Base-by-base conservation (phyloP, 306 rosid species). In the Cucumis hystrix region DNA sequence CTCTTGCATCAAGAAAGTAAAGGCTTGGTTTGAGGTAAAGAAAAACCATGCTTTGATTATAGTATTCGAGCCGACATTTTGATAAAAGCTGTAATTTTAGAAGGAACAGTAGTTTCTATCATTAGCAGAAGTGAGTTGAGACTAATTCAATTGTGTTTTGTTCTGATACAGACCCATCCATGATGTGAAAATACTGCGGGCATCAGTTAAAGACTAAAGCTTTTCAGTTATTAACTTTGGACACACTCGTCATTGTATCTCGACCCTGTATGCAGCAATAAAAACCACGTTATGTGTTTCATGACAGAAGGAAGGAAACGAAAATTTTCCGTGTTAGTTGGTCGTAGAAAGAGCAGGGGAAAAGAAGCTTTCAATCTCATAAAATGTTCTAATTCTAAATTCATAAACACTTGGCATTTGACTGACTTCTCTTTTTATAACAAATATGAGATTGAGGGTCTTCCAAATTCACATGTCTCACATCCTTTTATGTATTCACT, bases 161-260 rank as follows among this genome's bases (percentile, higher is more conserved):
- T 79, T 61, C 25, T 65, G 15, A 71, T 81, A 56, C 92, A 95
- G 98, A 83, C 98, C 98, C 30, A 83, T 95, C 76, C 98, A 95
- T 83, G 98, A 92, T 75, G 98, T 95, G 86, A 92, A 89, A 91
- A 89, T 95, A 55, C 88, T 95, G 11, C 85, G 96, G 75, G 87
- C 98, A 25, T 80, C 90, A 0, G 93, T 92, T 67, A 92, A 74
- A 74, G 77, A 74, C 63, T 74, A 74, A 74, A 33, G 16, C 30
- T 16, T 54, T 54, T 74, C 64, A n/a, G 77, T 74, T 41, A 16
- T 33, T 0, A 54, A 54, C 25, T 70, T 70, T 25, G 21, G 51
- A 41, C 74, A 45, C 21, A 14, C 40, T 70, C n/a, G n/a, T 16
- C 40, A 3, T 47, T 15, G 20, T 45, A 47, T 70, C 40, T 70